Percentiles rank a stretch among this genome's conserved stretches.
Evolutionary conservation across 164 flowering plant genomes (phyloP).

Genomic region (Cinnamomum chago): DNA sequence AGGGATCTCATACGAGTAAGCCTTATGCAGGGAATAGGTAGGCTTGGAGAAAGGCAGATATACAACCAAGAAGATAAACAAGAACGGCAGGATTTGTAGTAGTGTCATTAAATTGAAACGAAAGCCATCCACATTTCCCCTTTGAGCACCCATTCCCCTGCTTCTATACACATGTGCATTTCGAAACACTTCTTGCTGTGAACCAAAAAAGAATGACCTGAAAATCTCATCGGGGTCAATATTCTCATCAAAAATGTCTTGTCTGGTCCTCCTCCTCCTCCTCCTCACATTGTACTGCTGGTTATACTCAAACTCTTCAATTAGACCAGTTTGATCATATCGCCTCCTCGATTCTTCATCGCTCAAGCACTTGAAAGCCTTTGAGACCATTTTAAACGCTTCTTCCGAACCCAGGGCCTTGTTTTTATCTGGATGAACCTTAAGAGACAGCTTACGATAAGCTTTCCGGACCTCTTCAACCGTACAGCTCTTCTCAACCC

Average conservation of each 20-base stretch:
- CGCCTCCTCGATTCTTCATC: constrained; percentile 72
- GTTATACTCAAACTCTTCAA: constrained; percentile 65
- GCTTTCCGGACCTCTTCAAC: constrained; percentile 87
- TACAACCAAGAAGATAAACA: constrained; percentile 66
- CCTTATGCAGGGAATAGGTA: constrained; percentile 71
- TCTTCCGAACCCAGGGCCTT: constrained; percentile 97
- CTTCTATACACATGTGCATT: constrained; percentile 51
- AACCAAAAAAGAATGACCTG: constrained; percentile 64
- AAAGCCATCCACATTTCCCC: constrained; percentile 43
- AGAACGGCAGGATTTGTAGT: constrained; percentile 64
- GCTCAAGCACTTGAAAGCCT: constrained; percentile 94
- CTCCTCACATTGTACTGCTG: constrained; percentile 58
- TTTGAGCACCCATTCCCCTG: constrained; percentile 44
- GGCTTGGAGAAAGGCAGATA: constrained; percentile 86
- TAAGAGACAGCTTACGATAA: constrained; percentile 80
- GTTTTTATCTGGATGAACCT: constrained; percentile 98
- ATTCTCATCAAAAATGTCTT: constrained; percentile 61
- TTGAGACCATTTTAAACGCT: constrained; percentile 85
- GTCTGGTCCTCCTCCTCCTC: constrained; percentile 39
- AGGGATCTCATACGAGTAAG: constrained; percentile 49
- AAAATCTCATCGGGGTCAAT: constrained; percentile 94
- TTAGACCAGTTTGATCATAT: constrained; percentile 68
- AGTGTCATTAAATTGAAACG: constrained; percentile 57
- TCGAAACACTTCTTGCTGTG: constrained; percentile 56
- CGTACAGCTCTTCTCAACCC: constrained; percentile 67